phyloP scores from a whole-genome alignment of 2,329 filamentous ascomycete genomes.

The Trichophyton verrucosum region DNA sequence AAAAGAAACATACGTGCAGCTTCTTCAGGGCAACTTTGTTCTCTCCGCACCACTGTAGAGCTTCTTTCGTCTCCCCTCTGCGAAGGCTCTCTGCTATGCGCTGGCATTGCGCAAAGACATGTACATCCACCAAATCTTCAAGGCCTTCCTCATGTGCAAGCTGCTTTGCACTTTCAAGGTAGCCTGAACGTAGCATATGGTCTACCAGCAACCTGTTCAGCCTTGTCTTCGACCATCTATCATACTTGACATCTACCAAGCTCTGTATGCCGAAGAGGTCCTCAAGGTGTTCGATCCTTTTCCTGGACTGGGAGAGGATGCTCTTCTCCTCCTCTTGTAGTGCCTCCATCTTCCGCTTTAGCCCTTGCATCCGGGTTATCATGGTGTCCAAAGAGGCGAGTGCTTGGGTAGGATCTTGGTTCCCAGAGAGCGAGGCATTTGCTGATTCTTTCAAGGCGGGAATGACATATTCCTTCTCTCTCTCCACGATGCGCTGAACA shows the following conservation, averaged over 20 bases:
- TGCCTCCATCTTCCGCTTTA: conserved; percentile 74
- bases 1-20: conserved; percentile 50
- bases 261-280: conserved; percentile 68
- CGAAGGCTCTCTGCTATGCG: conserved; percentile 62
- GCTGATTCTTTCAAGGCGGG: conserved; percentile 40
- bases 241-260: conserved; percentile 85
- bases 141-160: conserved; percentile 66
- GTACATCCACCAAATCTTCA: conserved; percentile 70
- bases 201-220: conserved; percentile 83
- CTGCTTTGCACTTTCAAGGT: conserved; percentile 60
- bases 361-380: conserved; percentile 67
- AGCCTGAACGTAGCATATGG: conserved; percentile 76
- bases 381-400: conserved; percentile 72
- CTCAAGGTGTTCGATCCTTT: conserved; percentile 67
- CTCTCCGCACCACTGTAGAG: conserved; percentile 79
- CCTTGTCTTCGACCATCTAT: conserved; percentile 70
- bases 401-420: conserved; percentile 55
- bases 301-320: conserved; percentile 62
- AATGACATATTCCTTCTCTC: conserved; percentile 36
- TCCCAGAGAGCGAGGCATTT: conserved; percentile 53
- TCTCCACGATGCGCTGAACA: conserved; percentile 40
- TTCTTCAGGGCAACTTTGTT: conserved; percentile 89
- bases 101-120: conserved; percentile 74
- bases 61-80: conserved; percentile 60
- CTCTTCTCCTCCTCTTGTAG: conserved; percentile 68